phyloP scores from a whole-genome alignment of 257 asterid species.

The Nicotiana otophora region DNA sequence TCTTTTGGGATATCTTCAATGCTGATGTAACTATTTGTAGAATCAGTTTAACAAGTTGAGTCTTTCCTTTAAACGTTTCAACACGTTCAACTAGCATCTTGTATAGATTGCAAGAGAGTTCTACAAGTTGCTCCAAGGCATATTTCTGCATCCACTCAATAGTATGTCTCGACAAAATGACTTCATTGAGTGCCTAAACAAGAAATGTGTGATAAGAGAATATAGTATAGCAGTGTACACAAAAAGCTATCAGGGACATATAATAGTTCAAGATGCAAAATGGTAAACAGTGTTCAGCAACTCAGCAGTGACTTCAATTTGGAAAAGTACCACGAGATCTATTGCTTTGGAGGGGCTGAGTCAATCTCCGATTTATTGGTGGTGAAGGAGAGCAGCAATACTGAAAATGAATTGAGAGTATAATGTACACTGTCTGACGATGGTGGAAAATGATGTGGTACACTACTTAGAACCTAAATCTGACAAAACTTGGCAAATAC shows the following conservation, averaged over 20 bases:
- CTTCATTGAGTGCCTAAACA: constrained; percentile 46
- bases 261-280: constrained; percentile 2
- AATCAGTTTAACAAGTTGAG: constrained; percentile 34
- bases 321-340: neutral
- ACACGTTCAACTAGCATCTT: constrained; percentile 45
- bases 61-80: constrained; percentile 34
- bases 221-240: neutral
- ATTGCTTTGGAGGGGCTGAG: neutral
- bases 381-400: neutral
- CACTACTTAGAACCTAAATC: neutral
- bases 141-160: constrained; percentile 68
- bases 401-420: neutral
- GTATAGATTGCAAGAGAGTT: constrained; percentile 59
- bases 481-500: neutral
- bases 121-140: constrained; percentile 87
- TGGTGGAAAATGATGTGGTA: neutral
- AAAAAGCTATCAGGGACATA: neutral
- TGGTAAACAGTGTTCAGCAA: neutral
- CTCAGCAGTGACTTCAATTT: neutral
- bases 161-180: constrained; percentile 46
- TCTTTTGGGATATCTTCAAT: constrained; percentile 72
- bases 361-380: neutral
- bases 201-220: neutral
- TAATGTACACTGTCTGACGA: neutral
- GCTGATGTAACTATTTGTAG: constrained; percentile 51